Evolutionary conservation across 345 rosid genomes (phyloP).

Genomic region (Lepidium africanum): DNA sequence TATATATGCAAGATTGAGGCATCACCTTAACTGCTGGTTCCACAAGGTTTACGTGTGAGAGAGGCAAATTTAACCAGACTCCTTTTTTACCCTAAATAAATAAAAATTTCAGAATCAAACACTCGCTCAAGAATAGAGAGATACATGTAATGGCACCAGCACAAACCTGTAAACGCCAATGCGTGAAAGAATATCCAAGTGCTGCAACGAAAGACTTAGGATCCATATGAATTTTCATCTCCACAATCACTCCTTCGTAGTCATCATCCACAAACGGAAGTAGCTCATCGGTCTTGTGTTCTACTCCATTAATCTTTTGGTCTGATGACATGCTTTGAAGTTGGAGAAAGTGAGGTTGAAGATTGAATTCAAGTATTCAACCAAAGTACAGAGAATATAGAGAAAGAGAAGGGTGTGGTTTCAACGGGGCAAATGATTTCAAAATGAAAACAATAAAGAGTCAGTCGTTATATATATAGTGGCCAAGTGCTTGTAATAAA

Average conservation of each 20-base stretch:
- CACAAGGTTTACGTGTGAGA: conserved; percentile 52
- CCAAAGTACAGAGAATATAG: not conserved
- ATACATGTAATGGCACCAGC: not conserved
- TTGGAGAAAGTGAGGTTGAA: not conserved
- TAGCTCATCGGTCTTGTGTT: conserved; percentile 8
- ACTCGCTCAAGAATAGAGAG: not conserved
- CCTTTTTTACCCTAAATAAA: conserved; percentile 60
- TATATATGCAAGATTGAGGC: not conserved
- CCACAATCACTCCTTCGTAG: conserved; percentile 54
- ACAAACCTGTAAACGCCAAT: conserved; percentile 52
- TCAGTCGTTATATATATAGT: not conserved
- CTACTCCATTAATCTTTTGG: conserved; percentile 30
- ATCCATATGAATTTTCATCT: conserved; percentile 45
- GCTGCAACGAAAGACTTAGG: conserved; percentile 29
- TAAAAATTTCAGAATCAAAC: not conserved
- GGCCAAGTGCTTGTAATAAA: not conserved
- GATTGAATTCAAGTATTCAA: not conserved
- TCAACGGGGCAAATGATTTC: conserved; percentile 11
- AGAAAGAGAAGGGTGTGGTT: not conserved
- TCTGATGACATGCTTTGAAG: conserved; percentile 11
- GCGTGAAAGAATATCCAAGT: conserved; percentile 38
- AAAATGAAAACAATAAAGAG: not conserved
- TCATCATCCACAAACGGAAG: conserved; percentile 44
- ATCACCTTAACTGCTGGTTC: conserved; percentile 67
- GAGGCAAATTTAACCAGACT: conserved; percentile 74